Conservation (phyloP, 805 yeast species). For the Candida chilensis region DNA sequence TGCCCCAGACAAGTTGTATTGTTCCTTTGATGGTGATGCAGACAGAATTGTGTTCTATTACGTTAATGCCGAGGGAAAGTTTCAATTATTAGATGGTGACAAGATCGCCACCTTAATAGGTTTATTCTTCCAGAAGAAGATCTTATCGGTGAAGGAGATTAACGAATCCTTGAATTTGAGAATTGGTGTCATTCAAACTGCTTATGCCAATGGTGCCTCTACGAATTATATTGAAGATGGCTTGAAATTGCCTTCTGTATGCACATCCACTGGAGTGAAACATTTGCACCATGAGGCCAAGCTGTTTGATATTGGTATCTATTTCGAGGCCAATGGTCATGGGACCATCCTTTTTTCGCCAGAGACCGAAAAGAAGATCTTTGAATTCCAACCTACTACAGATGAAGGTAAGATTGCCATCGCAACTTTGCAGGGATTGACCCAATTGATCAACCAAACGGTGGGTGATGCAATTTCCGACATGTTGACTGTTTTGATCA, state of each 20-base stretch:
- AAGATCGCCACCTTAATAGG: slow-evolving; percentile 85
- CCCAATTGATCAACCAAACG: slow-evolving; percentile 81
- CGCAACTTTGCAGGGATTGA: slow-evolving; percentile 46
- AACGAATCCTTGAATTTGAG: slow-evolving; percentile 34
- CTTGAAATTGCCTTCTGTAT: slow-evolving; percentile 68
- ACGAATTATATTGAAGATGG: slow-evolving; percentile 57
- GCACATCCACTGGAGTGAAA: slow-evolving; percentile 95
- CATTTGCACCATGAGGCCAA: slow-evolving; percentile 90
- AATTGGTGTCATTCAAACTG: slow-evolving; percentile 90
- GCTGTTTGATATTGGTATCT: slow-evolving; percentile 82
- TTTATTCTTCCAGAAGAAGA: slow-evolving; percentile 46
- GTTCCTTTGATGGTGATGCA: slow-evolving; percentile 96
- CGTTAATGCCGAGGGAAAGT: slow-evolving; percentile 21
- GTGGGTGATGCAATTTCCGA: slow-evolving; percentile 99
- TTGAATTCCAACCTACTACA: slow-evolving; percentile 19
- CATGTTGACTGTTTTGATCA: slow-evolving; percentile 64
- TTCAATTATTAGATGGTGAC: slow-evolving; percentile 81
- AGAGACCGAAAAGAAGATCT: slow-evolving; percentile 25
- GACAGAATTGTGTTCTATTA: slow-evolving; percentile 86
- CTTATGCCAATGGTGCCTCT: slow-evolving; percentile 94
- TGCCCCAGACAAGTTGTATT: slow-evolving; percentile 40
- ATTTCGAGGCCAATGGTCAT: slow-evolving; percentile 99
- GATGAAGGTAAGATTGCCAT: slow-evolving; percentile 41
- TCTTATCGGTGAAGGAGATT: too few species aligned
- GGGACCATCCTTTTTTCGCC: slow-evolving; percentile 86